These are phyloP conservation scores for Coccomyxa sp. DNA, from an alignment of 139 green algal species.

Conservation along the genomic window DNA sequence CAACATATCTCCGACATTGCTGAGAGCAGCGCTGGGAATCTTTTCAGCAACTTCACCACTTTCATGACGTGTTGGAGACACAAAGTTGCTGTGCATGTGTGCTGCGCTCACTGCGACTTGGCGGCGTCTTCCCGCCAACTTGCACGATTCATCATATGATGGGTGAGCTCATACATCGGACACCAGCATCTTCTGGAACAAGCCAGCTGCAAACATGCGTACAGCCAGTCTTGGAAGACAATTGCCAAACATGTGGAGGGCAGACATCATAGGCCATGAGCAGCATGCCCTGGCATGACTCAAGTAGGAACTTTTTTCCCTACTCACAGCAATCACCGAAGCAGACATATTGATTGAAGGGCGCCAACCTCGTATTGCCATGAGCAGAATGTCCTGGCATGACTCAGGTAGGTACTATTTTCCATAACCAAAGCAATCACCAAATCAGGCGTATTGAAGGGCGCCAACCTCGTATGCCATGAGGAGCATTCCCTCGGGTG, in stretches of 20 bases:
- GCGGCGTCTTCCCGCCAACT: not conserved
- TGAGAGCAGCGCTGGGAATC: not conserved
- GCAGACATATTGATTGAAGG: too few species aligned
- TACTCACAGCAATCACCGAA: too few species aligned
- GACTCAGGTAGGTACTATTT: too few species aligned
- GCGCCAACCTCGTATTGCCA: too few species aligned
- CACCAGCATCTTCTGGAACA: not conserved
- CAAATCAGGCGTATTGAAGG: not conserved
- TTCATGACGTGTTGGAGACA: not conserved
- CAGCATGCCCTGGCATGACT: too few species aligned
- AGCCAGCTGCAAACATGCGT: too few species aligned
- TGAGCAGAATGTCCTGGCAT: too few species aligned
- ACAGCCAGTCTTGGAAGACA: too few species aligned
- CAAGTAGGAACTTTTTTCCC: too few species aligned
- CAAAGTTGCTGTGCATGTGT: not conserved
- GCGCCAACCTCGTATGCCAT: constrained; percentile 4
- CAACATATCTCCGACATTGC: not conserved
- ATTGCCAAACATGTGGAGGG: too few species aligned
- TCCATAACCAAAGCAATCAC: not conserved
- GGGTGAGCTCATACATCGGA: not conserved
- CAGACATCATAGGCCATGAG: too few species aligned
- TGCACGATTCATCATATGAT: too few species aligned
- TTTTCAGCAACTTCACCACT: not conserved
- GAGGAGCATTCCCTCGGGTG: not conserved
- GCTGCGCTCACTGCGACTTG: not conserved